These are phyloP conservation scores for Thermochaetoides dissita DNA, from an alignment of 2,329 filamentous ascomycete species.

Conservation along the genomic window DNA sequence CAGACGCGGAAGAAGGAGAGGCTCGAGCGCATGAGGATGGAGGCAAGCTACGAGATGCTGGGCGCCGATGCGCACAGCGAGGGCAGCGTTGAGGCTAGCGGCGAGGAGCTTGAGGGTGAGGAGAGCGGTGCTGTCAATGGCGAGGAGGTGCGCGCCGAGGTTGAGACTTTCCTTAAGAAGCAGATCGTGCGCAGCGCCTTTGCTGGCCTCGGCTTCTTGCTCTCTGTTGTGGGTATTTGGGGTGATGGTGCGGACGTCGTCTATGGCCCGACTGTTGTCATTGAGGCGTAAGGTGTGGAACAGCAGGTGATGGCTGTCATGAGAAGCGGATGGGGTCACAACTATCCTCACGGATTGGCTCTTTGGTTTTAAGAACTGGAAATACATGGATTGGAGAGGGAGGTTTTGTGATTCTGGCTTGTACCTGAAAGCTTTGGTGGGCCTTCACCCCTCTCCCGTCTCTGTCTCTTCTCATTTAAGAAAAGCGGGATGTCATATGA, in stretches of 20 bases:
- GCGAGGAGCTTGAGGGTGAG: slow-evolving; percentile 32
- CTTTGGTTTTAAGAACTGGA: too few relatives aligned
- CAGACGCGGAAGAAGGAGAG: slow-evolving; percentile 8
- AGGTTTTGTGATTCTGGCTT: neutral
- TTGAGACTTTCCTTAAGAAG: slow-evolving; percentile 40
- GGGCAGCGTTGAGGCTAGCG: slow-evolving; percentile 21
- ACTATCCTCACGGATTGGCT: neutral
- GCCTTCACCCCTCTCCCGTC: neutral
- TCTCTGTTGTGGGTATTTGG: slow-evolving; percentile 53
- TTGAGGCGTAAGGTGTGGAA: slow-evolving; percentile 2
- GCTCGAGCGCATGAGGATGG: slow-evolving; percentile 35
- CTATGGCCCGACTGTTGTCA: slow-evolving; percentile 9
- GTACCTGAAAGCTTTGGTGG: neutral
- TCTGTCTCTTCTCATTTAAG: neutral
- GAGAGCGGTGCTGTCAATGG: slow-evolving; percentile 40
- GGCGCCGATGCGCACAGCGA: slow-evolving; percentile 16
- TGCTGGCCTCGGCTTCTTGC: slow-evolving; percentile 41
- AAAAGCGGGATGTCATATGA: neutral
- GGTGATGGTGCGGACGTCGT: slow-evolving; percentile 35
- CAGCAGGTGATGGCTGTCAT: neutral
- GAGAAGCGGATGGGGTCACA: neutral
- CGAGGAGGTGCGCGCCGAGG: slow-evolving; percentile 44
- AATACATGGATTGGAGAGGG: neutral
- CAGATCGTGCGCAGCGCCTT: slow-evolving; percentile 41
- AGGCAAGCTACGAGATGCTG: slow-evolving; percentile 59